Base-by-base conservation (phyloP, 768 basidiomycete species). In the Rossbeevera mucosa region DNA sequence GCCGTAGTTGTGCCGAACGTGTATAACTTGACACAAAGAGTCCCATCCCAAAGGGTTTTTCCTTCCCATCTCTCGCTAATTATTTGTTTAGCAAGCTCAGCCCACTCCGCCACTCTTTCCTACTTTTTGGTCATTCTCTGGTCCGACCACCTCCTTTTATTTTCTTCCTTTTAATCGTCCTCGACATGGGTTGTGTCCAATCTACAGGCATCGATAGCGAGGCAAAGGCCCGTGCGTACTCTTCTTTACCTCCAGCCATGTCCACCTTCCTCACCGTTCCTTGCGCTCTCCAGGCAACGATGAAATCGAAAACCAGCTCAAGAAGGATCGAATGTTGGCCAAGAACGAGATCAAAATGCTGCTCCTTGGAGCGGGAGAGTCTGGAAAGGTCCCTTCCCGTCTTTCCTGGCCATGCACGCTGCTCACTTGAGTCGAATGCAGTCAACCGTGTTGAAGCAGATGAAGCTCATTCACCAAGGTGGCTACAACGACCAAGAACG, bases 271-370 rank as follows among this genome's bases (percentile, higher is more conserved):
- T 26, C 26, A 21, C 21, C 11, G 4, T 28, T 28, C 5, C 12
- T 13, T n/a, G 7, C 11, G 2, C 38, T 45, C n/a, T 12, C 6
- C 55, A 91, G 90, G 91, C 66, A 93, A 93, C 64, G 91, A 94
- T 64, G 91, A 89, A 76, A 95, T 95, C 59, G 93, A 95, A 76
- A 86, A 74, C 72, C 93, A 95, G 71, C 82, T 95, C 59, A 91
- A 88, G 77, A 77, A 84, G 62, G 93, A 95, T 74, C 75, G 87
- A 41, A 81, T 89, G 76, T 83, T 86, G 80, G 85, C 86, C 40
- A 91, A 91, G 78, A 94, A 93, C 62, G 92, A 94, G 70, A 92
- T 94, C 66, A 94, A 97, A 76, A 95, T 97, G 94, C 68, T 97
- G 56, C 69, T 98, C 53, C 78, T 98, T 24, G 95, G 95, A 52